Evolutionary conservation across 1,284 basidiomycete genomes (phyloP).

Genomic region (Moesziomyces antarcticus): DNA sequence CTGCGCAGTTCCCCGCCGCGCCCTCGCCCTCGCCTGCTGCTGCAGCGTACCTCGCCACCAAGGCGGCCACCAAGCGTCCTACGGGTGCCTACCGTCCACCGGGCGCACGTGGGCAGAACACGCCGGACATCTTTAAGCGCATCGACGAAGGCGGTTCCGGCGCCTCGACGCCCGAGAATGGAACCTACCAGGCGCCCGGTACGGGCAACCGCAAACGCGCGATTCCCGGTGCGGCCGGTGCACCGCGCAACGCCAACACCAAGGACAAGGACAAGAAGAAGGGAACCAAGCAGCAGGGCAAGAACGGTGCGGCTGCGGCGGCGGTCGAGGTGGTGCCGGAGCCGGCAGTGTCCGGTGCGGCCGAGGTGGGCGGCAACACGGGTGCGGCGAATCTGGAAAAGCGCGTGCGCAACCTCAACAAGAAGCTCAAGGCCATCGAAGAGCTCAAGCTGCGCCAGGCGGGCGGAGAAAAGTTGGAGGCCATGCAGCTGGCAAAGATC

Average conservation of each 20-base stretch:
- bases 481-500: constrained; percentile 94
- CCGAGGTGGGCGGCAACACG: constrained; percentile 53
- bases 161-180: constrained; percentile 44
- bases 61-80: constrained; percentile 61
- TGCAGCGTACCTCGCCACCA: constrained; percentile 66
- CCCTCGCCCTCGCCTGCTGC: constrained; percentile 78
- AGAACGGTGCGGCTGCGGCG: constrained; percentile 29
- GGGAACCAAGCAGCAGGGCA: constrained; percentile 39
- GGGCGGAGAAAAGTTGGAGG: constrained; percentile 87
- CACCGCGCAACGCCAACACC: constrained; percentile 16
- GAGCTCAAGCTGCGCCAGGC: constrained; percentile 90
- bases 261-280: constrained; percentile 44
- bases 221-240: constrained; percentile 54
- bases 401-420: constrained; percentile 81
- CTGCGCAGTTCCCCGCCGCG: constrained; percentile 76
- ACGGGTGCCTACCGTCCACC: constrained; percentile 68
- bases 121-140: constrained; percentile 85
- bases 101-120: constrained; percentile 83
- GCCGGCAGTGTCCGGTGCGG: constrained; percentile 26
- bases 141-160: constrained; percentile 78
- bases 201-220: constrained; percentile 44
- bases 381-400: constrained; percentile 66
- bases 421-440: constrained; percentile 94
- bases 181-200: constrained; percentile 49
- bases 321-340: constrained; percentile 7